Base-by-base conservation (phyloP, 2,329 filamentous ascomycete genomes). In the Colletotrichum cereale region DNA sequence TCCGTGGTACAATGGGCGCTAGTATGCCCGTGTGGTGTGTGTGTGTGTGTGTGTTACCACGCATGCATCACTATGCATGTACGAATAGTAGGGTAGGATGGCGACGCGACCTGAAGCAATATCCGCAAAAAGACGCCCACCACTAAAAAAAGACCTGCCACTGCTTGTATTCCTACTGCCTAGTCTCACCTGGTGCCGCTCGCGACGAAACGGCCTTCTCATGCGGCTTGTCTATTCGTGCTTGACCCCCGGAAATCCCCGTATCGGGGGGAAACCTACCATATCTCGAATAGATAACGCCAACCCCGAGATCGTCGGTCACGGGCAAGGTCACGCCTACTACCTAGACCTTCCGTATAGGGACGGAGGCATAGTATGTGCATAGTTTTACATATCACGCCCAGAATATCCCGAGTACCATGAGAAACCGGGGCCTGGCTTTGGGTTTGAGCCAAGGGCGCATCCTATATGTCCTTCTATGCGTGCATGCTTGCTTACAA, bases 181-280 rank as follows among this genome's bases (percentile, higher is more conserved):
- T n/a, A n/a, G n/a, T n/a, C n/a, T n/a, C 24, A 8, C 4, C 21
- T 2, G 3, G 26, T 34, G 36, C 21, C 21, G 34, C 16, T 42
- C 40, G 57, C 57, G 48, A 47, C 57, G 57, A 24, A 24, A 36
- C 57, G 42, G 57, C 57, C 34, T 31, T 3, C 44, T n/a, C 21
- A n/a, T 24, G 31, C 29, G 57, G 31, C 29, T 14, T 34, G 42
- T 61, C 40, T 6, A 21, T 48, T 34, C 29, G 57, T 44, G 26
- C 38, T 26, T n/a, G 18, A 31, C 18, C 40, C 44, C 16, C 29
- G 11, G 26, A 29, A 31, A 34, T 34, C 18, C 52, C 52, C 52
- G 31, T 55, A 18, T 2, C 10, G 14, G 31, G 52, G 14, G 31
- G 52, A 36, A 21, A 11, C 14, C 11, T 5, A 34, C 52, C 52